Evolutionary conservation across 2,329 filamentous ascomycete genomes (phyloP), one percentile per base, ranked within the genome.

Genomic region (Cladosporium sphaerospermum): DNA sequence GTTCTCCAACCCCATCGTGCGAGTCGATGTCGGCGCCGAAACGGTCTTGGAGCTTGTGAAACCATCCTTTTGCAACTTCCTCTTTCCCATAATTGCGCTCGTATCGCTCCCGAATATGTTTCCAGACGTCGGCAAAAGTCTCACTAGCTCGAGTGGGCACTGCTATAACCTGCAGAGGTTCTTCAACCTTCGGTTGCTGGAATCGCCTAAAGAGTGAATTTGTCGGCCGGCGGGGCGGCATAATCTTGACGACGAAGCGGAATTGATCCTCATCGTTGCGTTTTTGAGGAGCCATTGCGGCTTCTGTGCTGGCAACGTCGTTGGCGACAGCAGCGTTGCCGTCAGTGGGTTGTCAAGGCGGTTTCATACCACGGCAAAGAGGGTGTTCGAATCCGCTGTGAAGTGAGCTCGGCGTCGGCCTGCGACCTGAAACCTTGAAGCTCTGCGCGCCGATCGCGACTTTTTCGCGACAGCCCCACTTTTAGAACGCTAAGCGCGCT

Each of bases 91-190:
- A 53, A 16, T 46, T 45, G 19, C 50, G 34, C 23, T 53, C 42
- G 13, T 53, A 53, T 36, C 44, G 42, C 34, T 53, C 42, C 16
- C 31, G 44, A n/a, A 53, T 53, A 32, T 46, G 23, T 28, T 45
- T 45, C 50, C 50, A 53, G 50, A 53, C 50, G 31, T 53, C 50
- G 34, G 50, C 50, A 23, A 53, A 53, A 9, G 50, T 53, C 13
- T 53, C 42, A 33, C 44, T 45, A 16, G 42, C 23, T 11, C 44
- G 34, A 41, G 42, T 28, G 10, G 50, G 50, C 13, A 53, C 34
- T n/a, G 50, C 50, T 18, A 53, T 53, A 14, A 34, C 31, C 23
- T 45, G 36, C 9, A 46, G 39, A n/a, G 50, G 44, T 18, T 45
- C 34, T 40, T 46, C 44, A 28, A 16, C 28, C 14, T 46, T 53